Evolutionary conservation across 2,329 filamentous ascomycete genomes (phyloP).

Genomic region (Aspergillus spinulosporus): DNA sequence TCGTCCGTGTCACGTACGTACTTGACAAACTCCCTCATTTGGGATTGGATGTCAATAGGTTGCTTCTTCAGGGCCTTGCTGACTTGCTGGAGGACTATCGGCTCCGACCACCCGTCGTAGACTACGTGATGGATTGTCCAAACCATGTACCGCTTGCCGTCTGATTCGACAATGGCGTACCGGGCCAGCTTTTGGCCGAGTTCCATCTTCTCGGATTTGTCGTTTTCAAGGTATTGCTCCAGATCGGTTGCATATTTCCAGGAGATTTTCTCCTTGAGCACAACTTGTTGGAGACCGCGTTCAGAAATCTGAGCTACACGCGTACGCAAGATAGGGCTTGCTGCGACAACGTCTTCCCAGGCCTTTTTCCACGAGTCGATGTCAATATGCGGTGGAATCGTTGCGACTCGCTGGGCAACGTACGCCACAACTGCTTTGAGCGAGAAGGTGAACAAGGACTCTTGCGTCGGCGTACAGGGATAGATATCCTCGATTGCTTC

Average conservation of each 20-base stretch:
- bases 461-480: conserved; percentile 44
- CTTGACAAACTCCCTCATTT: conserved; percentile 53
- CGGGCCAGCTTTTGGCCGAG: conserved; percentile 39
- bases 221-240: conserved; percentile 28
- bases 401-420: conserved; percentile 45
- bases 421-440: conserved; percentile 47
- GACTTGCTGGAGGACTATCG: conserved; percentile 39
- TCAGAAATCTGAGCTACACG: conserved; percentile 42
- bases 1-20: conserved; percentile 48
- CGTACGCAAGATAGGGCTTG: conserved; percentile 49
- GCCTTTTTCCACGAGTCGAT: conserved; percentile 43
- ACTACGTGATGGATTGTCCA: conserved; percentile 55
- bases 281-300: conserved; percentile 38
- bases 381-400: conserved; percentile 38
- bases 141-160: conserved; percentile 43
- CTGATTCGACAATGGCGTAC: conserved; percentile 34
- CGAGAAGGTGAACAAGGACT: conserved; percentile 49
- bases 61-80: conserved; percentile 28
- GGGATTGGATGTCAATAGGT: conserved; percentile 20
- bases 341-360: conserved; percentile 45
- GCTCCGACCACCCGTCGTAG: conserved; percentile 52
- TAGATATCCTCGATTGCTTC: conserved; percentile 42
- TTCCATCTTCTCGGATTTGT: conserved; percentile 32
- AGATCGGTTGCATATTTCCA: conserved; percentile 34
- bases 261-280: conserved; percentile 32